phyloP scores from a whole-genome alignment of 768 basidiomycete species.

The Pleurotus salmoneostramineus region DNA sequence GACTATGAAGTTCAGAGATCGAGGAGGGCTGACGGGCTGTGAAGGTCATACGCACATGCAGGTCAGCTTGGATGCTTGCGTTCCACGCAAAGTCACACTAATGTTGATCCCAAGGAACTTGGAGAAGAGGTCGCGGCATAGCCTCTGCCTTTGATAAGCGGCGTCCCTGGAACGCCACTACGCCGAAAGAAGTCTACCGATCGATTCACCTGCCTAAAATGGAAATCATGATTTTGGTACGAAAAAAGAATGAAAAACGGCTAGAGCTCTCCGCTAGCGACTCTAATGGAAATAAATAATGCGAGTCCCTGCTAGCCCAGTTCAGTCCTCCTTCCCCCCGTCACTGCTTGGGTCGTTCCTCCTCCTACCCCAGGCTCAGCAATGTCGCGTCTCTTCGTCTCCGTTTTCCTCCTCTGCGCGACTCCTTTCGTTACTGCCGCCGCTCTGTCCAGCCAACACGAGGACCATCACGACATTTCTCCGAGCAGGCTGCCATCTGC shows the following conservation, averaged over 20 bases:
- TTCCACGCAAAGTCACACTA: too few species aligned
- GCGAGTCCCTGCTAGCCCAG: neutral
- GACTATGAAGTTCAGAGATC: too few species aligned
- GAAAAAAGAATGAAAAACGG: conserved; percentile 5
- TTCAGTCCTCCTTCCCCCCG: neutral
- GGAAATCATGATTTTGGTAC: neutral
- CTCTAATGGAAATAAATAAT: conserved; percentile 1
- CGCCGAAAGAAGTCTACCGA: conserved; percentile 3
- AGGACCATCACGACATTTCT: conserved; percentile 25
- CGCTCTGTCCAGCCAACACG: conserved; percentile 18
- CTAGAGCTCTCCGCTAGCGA: conserved; percentile 3
- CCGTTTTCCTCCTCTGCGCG: conserved; percentile 17
- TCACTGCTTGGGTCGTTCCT: conserved; percentile 7
- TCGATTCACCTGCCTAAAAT: neutral
- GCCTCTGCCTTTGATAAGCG: conserved; percentile 1
- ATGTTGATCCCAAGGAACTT: too few species aligned
- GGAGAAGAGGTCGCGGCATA: too few species aligned
- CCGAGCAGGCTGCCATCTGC: conserved; percentile 26
- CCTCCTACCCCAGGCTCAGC: conserved; percentile 14
- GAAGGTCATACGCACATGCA: too few species aligned
- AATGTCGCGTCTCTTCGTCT: conserved; percentile 8
- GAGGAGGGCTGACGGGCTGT: neutral
- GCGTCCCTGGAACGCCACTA: conserved; percentile 2
- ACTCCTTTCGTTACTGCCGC: conserved; percentile 16
- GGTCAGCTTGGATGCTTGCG: too few species aligned